These are phyloP conservation scores for Stachybotrys elegans DNA, from an alignment of 2,329 filamentous ascomycete species.

Conservation along the genomic window DNA sequence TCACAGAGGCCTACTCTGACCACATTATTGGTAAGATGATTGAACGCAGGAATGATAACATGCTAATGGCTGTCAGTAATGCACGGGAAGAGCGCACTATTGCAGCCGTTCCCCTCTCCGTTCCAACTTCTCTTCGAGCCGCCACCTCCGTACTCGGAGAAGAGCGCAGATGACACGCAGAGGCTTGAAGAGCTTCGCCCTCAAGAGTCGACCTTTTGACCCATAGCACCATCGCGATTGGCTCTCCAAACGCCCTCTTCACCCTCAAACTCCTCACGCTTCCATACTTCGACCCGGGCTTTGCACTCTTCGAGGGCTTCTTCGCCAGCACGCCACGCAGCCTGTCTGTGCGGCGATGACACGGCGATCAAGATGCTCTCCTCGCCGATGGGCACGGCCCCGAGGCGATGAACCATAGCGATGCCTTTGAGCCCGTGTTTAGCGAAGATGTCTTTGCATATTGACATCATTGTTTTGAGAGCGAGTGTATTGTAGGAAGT, in stretches of 20 bases:
- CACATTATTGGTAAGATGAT: slow-evolving; percentile 25
- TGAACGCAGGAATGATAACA: background rate
- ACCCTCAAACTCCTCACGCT: slow-evolving; percentile 79
- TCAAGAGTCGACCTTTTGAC: slow-evolving; percentile 36
- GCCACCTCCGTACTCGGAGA: slow-evolving; percentile 27
- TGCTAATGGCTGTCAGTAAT: slow-evolving; percentile 21
- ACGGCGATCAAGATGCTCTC: slow-evolving; percentile 91
- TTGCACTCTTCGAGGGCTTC: slow-evolving; percentile 87
- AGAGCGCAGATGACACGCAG: background rate
- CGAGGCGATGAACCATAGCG: slow-evolving; percentile 78
- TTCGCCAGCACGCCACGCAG: slow-evolving; percentile 84
- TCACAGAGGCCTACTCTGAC: slow-evolving; percentile 30
- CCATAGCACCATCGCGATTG: slow-evolving; percentile 69
- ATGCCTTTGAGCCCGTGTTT: slow-evolving; percentile 68
- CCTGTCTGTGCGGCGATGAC: slow-evolving; percentile 74
- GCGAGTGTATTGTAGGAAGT: slow-evolving; percentile 68
- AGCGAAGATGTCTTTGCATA: slow-evolving; percentile 50
- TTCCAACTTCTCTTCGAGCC: slow-evolving; percentile 32
- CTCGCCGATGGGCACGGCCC: slow-evolving; percentile 81
- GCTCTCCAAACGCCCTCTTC: slow-evolving; percentile 81
- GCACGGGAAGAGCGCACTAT: slow-evolving; percentile 21
- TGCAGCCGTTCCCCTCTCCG: slow-evolving; percentile 29
- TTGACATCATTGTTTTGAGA: slow-evolving; percentile 61
- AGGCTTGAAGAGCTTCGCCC: background rate
- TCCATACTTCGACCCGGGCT: slow-evolving; percentile 88